Evolutionary conservation across 1,284 basidiomycete genomes (phyloP), one percentile per base, ranked within the genome.

Genomic region (Rhodotorula glutinis): DNA sequence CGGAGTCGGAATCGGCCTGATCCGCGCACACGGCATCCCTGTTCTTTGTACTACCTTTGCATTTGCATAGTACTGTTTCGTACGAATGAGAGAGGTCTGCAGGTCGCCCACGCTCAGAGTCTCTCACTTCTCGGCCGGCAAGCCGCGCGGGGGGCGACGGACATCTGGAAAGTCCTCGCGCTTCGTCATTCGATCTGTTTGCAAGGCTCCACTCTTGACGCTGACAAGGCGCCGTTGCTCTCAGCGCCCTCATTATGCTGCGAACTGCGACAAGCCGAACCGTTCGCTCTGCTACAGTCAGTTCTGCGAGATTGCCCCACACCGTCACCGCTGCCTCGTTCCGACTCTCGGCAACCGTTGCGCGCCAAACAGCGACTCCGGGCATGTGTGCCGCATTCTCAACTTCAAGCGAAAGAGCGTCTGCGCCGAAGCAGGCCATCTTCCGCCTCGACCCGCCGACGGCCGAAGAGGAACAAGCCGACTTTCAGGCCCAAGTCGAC

Each of bases 401-500:
- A 40, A 10, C 17, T 17, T 40, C 55, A 7, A 23, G 27, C 38
- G 33, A 47, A 29, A 13, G 9, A 4, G 21, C 43, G 19, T 33
- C 66, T 9, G 5, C 40, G 1, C 23, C 29, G 8, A 19, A 46
- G 21, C 66, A 61, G 21, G 72, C 77, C n/a, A 75, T 79, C 11
- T 80, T 92, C 49, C 85, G 86, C 7, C 79, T 90, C 29, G 81
- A 84, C 65, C 85, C 86, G 1, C 90, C 88, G 1, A 82, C 88
- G 7, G 75, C 81, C 0, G 81, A 84, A 40, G 84, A 86, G 65
- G 91, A 94, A 78, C 77, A 82, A 8, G 81, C 83, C n/a, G 81
- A 85, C 61, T 89, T 92, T 77, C 81, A 85, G 23, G 81, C 82
- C 23, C 85, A 88, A 13, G 83, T 86, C 33, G 79, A 83, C 21